These are phyloP conservation scores for Jamesozyma piceae DNA, from an alignment of 805 yeast genomes.

Conservation along the genomic window DNA sequence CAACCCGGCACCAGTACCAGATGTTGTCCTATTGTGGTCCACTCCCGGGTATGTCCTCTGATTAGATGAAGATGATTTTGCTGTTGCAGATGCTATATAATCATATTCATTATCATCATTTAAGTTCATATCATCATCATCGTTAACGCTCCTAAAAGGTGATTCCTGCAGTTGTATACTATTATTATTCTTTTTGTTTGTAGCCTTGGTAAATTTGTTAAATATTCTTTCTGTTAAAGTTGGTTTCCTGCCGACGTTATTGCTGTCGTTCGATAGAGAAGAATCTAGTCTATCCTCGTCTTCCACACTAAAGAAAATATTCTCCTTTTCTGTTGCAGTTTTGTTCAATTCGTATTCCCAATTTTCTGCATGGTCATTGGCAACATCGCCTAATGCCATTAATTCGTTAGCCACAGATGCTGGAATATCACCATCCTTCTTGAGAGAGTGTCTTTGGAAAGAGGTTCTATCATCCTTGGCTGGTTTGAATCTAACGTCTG, in stretches of 20 bases:
- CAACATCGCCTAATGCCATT: conserved; percentile 68
- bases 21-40: conserved; percentile 19
- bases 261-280: conserved; percentile 29
- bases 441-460: conserved; percentile 46
- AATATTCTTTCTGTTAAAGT: conserved; percentile 19
- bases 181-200: conserved; percentile 7
- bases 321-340: conserved; percentile 6
- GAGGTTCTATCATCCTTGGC: conserved; percentile 90
- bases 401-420: conserved; percentile 41
- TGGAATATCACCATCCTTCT: conserved; percentile 14
- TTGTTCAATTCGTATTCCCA: conserved; percentile 57
- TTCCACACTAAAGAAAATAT: conserved; percentile 17
- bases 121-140: neutral
- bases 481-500: conserved; percentile 83
- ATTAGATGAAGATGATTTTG: conserved; percentile 6
- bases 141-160: too few species aligned
- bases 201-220: conserved; percentile 17
- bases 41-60: conserved; percentile 19
- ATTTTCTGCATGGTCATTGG: conserved; percentile 65
- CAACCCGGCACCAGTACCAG: conserved; percentile 25
- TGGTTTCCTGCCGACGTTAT: conserved; percentile 10
- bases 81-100: conserved; percentile 10
- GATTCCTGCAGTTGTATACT: too few species aligned
- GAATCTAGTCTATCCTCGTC: conserved; percentile 17
- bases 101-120: conserved; percentile 1